Evolutionary conservation across 2,329 filamentous ascomycete genomes (phyloP), one percentile per base, ranked within the genome.

Genomic region (Herpomyces periplanetae): DNA sequence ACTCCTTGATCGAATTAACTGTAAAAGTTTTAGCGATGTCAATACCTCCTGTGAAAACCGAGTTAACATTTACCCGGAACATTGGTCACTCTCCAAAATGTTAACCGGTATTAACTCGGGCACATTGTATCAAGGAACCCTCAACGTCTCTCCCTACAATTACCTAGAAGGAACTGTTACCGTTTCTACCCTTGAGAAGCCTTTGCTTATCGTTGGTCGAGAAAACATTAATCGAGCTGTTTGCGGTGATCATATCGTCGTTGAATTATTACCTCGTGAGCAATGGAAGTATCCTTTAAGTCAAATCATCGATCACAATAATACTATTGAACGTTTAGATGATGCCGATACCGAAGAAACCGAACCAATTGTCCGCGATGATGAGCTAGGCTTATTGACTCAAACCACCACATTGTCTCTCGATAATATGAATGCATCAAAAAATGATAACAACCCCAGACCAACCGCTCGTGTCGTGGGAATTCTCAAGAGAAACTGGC

Each of bases 271-370:
- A 2, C 71, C 80, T 0, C 65, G 73, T 35, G 69, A 87, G 22
- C 75, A 88, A 36, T 96, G 80, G 80, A 91, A 88, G 39, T 60
- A 64, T 17, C 73, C 80, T 1, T 91, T 75, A 2, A 75, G 68
- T 3, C 85, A 85, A 36, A 75, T 96, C 18, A 60, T 96, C 13
- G 80, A 96, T 28, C n/a, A n/a, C n/a, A 80, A 96, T 35, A 75
- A 88, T 29, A 52, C 61, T 1, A 45, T 91, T 15, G 87, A 71
- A 20, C 69, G 65, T 37, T 69, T 96, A 31, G 80, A 96, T 31
- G 87, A 85, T 29, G 62, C 80, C 2, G 80, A 91, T 27, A 52
- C 52, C 3, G 75, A 84, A 24, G 52, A 50, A 11, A 38, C 36
- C 6, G 44, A 48, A 25, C 61, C 61, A 16, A 47, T 85, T n/a